Evolutionary conservation across 108 stramenopile genomes (phyloP), one percentile per base, ranked within the genome.

Genomic region (Nitzschia sp.): DNA sequence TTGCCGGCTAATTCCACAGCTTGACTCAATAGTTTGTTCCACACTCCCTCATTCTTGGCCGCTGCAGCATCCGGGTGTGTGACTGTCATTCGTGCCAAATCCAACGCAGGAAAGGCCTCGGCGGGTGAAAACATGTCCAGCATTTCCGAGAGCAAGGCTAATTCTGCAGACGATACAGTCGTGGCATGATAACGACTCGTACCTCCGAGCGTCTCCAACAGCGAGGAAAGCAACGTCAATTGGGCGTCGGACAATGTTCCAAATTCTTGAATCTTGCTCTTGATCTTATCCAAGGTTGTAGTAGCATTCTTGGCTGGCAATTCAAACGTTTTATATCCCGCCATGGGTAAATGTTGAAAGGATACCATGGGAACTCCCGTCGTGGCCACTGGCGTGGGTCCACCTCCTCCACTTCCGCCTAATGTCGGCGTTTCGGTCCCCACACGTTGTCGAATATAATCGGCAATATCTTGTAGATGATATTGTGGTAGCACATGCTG

Each of bases 391-490:
- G 80, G 71, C 28, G 81, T 30, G 61, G 68, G 3, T 49, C 35
- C 70, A 32, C 70, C 78, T 8, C 55, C 63, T 72, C 59, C 42
- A 1, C 19, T 28, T 33, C 66, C 60, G 25, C 90, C 93, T 31
- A 94, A 42, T 3, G 93, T 85, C n/a, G 81, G 81, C 34, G 59
- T 72, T 42, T 56, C 21, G 19, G 55, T 75, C 27, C 92, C 92
- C 8, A 83, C 84, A 2, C 96, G 70, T 53, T 93, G 82, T 42
- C 81, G 66, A 55, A 97, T 95, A 71, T 95, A 97, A 73, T 97
- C 91, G 9, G 96, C 96, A 73, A 97, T 95, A 51, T 97, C 85
- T 3, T 66, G 47, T 67, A 97, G 79, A 75, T 97, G 84, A 59
- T 86, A 59, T 81, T 98, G 98, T 47, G 92, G 88, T 35, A 98